Conservation (phyloP, 768 basidiomycete genomes). For the Hygrophorus russula region DNA sequence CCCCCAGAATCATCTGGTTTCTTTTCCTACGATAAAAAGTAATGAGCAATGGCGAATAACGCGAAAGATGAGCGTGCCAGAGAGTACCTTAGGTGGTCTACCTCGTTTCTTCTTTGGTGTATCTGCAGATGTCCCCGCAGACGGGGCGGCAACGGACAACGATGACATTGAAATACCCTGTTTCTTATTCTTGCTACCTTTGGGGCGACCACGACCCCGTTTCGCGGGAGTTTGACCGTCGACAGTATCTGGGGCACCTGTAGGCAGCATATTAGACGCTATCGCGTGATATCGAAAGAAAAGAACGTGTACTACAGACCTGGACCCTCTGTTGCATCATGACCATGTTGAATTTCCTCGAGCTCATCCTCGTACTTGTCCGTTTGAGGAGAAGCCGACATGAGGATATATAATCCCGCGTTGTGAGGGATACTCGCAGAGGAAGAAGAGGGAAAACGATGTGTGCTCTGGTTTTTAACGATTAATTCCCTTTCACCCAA, state of each 20-base stretch:
- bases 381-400: conserved; percentile 34
- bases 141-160: conserved; percentile 13
- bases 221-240: conserved; percentile 37
- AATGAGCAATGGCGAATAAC: conserved; percentile 9
- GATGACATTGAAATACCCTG: conserved; percentile 12
- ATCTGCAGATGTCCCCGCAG: conserved; percentile 23
- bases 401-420: conserved; percentile 18
- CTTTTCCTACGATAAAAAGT: conserved; percentile 25
- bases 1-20: conserved; percentile 25
- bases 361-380: conserved; percentile 52
- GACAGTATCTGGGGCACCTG: conserved; percentile 22
- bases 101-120: conserved; percentile 45
- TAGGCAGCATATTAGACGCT: conserved; percentile 1
- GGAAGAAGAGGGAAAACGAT: conserved; percentile 31
- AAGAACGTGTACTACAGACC: conserved; percentile 4
- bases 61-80: conserved; percentile 12
- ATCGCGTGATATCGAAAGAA: conserved; percentile 5
- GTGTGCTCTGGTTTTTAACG: conserved; percentile 59
- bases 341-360: conserved; percentile 3
- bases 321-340: not conserved
- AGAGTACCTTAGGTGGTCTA: conserved; percentile 52
- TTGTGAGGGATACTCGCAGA: too few relatives aligned
- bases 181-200: conserved; percentile 74
- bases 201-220: conserved; percentile 81
- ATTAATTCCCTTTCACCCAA: conserved; percentile 38